Evolutionary conservation across 805 yeast species (phyloP).

Genomic region (Candida gorgasii): DNA sequence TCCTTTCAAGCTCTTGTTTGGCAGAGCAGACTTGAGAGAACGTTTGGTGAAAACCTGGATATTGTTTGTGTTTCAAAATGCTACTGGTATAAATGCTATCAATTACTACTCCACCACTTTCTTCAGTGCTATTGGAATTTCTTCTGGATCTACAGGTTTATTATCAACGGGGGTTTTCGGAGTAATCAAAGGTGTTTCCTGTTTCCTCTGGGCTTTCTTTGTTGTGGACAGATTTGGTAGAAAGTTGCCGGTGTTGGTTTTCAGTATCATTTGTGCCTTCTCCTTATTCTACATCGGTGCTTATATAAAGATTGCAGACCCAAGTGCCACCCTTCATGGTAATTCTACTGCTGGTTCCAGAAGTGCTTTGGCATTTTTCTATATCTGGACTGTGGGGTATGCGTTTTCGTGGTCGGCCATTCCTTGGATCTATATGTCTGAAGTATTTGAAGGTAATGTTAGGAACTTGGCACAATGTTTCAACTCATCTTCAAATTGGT

Average conservation of each 20-base stretch:
- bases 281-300: conserved; percentile 53
- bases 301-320: conserved; percentile 42
- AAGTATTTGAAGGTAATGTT: conserved; percentile 46
- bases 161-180: conserved; percentile 58
- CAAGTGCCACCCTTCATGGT: conserved; percentile 17
- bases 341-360: conserved; percentile 34
- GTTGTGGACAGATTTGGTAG: conserved; percentile 51
- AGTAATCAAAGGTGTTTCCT: conserved; percentile 46
- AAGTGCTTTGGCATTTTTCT: conserved; percentile 47
- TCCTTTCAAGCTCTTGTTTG: conserved; percentile 38
- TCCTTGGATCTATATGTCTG: conserved; percentile 49
- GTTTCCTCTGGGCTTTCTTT: conserved; percentile 45
- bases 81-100: conserved; percentile 51
- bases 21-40: conserved; percentile 27
- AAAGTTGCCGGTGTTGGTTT: conserved; percentile 39
- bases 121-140: conserved; percentile 51
- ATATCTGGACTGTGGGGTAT: conserved; percentile 48
- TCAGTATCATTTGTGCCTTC: conserved; percentile 41
- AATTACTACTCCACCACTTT: conserved; percentile 55
- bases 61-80: conserved; percentile 44
- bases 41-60: conserved; percentile 40
- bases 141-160: conserved; percentile 45
- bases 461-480: conserved; percentile 45
- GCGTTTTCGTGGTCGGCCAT: conserved; percentile 49
- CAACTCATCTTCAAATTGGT: conserved; percentile 49